Evolutionary conservation across 2,329 filamentous ascomycete genomes (phyloP), one percentile per base, ranked within the genome.

Genomic region (Sclerotinia trifoliorum): DNA sequence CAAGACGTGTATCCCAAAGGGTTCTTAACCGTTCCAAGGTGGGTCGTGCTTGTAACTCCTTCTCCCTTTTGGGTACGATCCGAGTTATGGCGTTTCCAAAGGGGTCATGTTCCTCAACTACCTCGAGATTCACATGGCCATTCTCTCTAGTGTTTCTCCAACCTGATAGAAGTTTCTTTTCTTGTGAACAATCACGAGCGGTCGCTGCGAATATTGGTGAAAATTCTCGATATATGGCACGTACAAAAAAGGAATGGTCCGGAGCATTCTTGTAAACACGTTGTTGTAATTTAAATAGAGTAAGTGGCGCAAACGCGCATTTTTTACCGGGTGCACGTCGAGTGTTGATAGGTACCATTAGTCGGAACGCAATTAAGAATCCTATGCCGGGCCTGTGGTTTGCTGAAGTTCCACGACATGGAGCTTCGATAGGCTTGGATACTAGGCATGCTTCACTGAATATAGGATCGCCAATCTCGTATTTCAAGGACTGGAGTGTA

Each of bases 241-340:
- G 83, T 1, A 84, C 82, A 73, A 92, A 91, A 2, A 82, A 83
- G 5, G 85, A 81, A 56, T 87, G 83, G 71, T 87, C 84, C 0
- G 81, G 79, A 44, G 83, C 81, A 69, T 82, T 82, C 39, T 83
- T 80, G 72, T 88, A 84, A 0, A 86, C 83, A 70, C 89, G 84
- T 77, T 92, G 90, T 68, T 88, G 87, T 10, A 85, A 81, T 71
- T 86, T 87, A 80, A 91, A 91, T 71, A 91, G 87, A 56, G 80
- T 84, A 42, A 91, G 79, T 0, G 89, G 88, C 1, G 85, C 81
- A 71, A 90, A 89, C 67, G 83, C 81, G 74, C 86, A 84, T 39
- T 82, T 82, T 1, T 83, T 79, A 29, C 83, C 83, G 2, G 80
- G 79, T 11, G 85, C 77, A 46, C 81, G 82, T 17, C 82, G 82